Evolutionary conservation across 2,329 filamentous ascomycete species (phyloP).

Genomic region (Daldinia sp.): DNA sequence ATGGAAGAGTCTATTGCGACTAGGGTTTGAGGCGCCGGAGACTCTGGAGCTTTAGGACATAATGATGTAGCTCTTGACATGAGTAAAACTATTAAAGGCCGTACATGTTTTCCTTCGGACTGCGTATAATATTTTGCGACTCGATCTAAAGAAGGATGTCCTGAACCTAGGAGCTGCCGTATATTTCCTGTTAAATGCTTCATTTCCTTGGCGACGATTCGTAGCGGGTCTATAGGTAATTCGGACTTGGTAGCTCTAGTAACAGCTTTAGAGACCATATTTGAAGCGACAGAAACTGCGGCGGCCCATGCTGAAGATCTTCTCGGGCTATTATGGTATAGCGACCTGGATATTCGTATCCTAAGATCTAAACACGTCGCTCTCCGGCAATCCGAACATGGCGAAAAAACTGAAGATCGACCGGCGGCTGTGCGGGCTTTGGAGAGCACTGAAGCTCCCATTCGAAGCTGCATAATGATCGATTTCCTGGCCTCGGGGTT

Average conservation of each 20-base stretch:
- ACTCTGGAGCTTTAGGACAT: conserved; percentile 68
- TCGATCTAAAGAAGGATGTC: conserved; percentile 92
- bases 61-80: conserved; percentile 96
- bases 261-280: conserved; percentile 76
- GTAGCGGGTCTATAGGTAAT: conserved; percentile 86
- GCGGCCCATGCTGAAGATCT: conserved; percentile 78
- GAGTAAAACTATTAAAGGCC: conserved; percentile 92
- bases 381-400: conserved; percentile 57
- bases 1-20: conserved; percentile 66
- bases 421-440: conserved; percentile 54
- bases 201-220: conserved; percentile 95
- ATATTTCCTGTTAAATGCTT: conserved; percentile 96
- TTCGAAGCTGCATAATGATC: conserved; percentile 65
- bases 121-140: conserved; percentile 99
- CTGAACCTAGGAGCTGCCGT: conserved; percentile 89
- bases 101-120: conserved; percentile 95
- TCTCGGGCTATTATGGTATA: conserved; percentile 60
- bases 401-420: conserved; percentile 53
- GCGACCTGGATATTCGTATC: conserved; percentile 51
- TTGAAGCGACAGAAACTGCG: conserved; percentile 76
- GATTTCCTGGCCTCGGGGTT: conserved; percentile 35
- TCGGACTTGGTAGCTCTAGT: conserved; percentile 71
- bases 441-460: conserved; percentile 64
- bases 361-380: conserved; percentile 51
- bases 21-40: conserved; percentile 56